Evolutionary conservation across 2,329 filamentous ascomycete species (phyloP).

Genomic region (Colletotrichum higginsianum): DNA sequence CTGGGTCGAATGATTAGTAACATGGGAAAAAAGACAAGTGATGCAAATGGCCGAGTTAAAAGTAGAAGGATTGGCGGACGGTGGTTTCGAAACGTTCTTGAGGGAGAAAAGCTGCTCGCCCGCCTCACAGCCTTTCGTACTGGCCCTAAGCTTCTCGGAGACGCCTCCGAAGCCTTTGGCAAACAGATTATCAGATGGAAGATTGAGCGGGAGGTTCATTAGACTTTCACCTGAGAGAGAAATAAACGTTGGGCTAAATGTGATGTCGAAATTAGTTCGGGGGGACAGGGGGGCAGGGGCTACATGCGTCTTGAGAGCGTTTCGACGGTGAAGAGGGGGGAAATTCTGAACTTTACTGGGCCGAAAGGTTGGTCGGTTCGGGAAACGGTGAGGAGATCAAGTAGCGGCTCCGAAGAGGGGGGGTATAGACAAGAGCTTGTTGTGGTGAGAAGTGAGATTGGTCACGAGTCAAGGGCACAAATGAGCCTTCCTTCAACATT

Average conservation of each 20-base stretch:
- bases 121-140: not conserved
- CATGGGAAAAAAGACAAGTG: not conserved
- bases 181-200: not conserved
- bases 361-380: not conserved
- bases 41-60: too few relatives aligned
- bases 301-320: not conserved
- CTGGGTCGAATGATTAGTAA: not conserved
- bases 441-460: not conserved
- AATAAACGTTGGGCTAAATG: too few relatives aligned
- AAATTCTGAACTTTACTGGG: not conserved
- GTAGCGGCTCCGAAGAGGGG: not conserved
- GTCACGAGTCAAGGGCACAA: not conserved
- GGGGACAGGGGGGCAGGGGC: not conserved
- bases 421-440: not conserved
- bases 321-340: not conserved
- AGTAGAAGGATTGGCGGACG: not conserved
- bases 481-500: not conserved
- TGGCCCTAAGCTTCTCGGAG: not conserved
- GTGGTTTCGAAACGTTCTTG: not conserved
- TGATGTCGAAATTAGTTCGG: not conserved
- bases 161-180: not conserved
- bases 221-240: too few relatives aligned
- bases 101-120: not conserved
- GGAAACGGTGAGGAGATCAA: not conserved
- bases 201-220: not conserved